phyloP scores from a whole-genome alignment of 202 grass and related monocot genomes.

The Alloteropsis angusta region DNA sequence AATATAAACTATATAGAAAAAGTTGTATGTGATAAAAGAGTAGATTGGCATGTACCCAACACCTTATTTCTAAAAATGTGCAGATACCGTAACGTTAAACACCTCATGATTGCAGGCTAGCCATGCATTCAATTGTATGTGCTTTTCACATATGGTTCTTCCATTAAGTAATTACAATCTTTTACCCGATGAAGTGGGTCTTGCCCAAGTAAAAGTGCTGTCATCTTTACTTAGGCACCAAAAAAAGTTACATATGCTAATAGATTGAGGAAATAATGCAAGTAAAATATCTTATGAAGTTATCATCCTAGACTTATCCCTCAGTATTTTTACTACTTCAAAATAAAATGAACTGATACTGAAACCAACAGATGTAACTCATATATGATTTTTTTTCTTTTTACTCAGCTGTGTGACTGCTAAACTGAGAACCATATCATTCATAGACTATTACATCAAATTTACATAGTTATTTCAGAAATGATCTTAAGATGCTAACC shows the following conservation, averaged over 20 bases:
- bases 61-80: background rate
- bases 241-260: background rate
- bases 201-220: background rate
- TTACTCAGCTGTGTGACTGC: background rate
- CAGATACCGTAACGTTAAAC: background rate
- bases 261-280: background rate
- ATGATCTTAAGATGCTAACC: constrained; percentile 39
- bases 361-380: background rate
- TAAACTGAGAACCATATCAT: background rate
- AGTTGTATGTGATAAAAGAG: background rate
- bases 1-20: background rate
- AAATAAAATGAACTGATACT: background rate
- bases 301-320: background rate
- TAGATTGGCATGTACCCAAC: background rate
- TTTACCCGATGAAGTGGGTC: background rate
- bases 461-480: background rate
- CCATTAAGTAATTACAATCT: background rate
- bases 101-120: background rate
- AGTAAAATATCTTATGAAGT: background rate
- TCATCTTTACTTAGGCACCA: background rate
- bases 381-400: background rate
- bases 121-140: background rate
- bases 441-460: background rate
- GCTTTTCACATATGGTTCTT: background rate
- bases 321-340: background rate